phyloP scores from a whole-genome alignment of 2,329 filamentous ascomycete species.

The Curvularia lunata region DNA sequence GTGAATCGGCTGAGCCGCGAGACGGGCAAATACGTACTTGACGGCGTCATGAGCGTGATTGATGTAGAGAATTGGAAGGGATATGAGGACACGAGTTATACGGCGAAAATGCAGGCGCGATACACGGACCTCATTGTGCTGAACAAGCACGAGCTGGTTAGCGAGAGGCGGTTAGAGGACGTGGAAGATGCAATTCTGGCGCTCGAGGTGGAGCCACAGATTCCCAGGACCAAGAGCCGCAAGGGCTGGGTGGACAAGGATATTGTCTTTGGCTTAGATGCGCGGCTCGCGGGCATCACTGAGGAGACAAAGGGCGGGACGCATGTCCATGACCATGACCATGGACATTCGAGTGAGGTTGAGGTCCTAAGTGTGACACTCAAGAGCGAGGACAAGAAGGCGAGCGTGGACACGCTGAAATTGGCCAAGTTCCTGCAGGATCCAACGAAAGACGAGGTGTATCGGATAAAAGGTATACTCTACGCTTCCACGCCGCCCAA shows the following conservation, averaged over 20 bases:
- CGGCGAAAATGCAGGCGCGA: conserved; percentile 82
- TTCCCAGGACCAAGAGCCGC: conserved; percentile 83
- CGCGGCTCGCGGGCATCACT: conserved; percentile 67
- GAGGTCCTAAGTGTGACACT: conserved; percentile 88
- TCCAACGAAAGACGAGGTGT: conserved; percentile 91
- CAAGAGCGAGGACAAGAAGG: conserved; percentile 54
- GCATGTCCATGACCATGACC: conserved; percentile 51
- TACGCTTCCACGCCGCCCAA: conserved; percentile 55
- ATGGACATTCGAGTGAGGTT: conserved; percentile 79
- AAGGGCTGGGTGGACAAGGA: conserved; percentile 79
- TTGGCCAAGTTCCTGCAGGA: conserved; percentile 64
- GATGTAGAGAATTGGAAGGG: conserved; percentile 96
- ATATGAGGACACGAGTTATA: conserved; percentile 89
- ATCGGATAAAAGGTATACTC: conserved; percentile 84
- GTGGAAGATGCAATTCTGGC: conserved; percentile 81
- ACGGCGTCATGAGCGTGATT: conserved; percentile 87
- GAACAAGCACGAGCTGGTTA: conserved; percentile 87
- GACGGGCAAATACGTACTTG: conserved; percentile 73
- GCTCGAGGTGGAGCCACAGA: conserved; percentile 74
- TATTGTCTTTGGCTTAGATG: conserved; percentile 86
- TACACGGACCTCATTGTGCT: conserved; percentile 92
- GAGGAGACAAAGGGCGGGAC: conserved; percentile 53
- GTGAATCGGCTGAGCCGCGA: conserved; percentile 79
- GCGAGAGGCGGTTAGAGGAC: conserved; percentile 76
- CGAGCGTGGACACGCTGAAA: conserved; percentile 66